Percentiles rank a stretch among this genome's conserved stretches.
These are phyloP conservation scores for Crassisporium funariophilum DNA, from an alignment of 768 basidiomycete species.

Conservation along the genomic window DNA sequence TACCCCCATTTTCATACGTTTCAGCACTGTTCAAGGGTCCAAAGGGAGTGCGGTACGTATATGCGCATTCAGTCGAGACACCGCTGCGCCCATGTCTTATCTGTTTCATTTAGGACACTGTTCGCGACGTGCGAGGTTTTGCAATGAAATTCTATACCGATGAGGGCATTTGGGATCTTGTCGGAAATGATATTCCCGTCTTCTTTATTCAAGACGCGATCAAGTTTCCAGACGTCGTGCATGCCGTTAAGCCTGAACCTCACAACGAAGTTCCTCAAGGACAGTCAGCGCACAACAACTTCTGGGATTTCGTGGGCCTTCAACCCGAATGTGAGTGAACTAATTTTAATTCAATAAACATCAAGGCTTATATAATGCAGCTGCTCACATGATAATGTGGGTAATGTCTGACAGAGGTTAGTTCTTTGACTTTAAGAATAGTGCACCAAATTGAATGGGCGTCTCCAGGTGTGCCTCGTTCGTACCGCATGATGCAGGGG, in stretches of 20 bases:
- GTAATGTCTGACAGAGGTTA: slow-evolving; percentile 79
- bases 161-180: slow-evolving; percentile 88
- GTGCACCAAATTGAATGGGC: too few species aligned
- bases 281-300: slow-evolving; percentile 78
- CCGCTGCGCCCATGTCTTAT: background rate
- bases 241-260: slow-evolving; percentile 85
- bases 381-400: slow-evolving; percentile 83
- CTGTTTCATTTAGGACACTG: slow-evolving; percentile 51
- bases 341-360: background rate
- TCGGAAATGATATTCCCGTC: slow-evolving; percentile 82
- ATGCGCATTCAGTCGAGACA: too few species aligned
- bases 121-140: slow-evolving; percentile 87
- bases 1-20: slow-evolving; percentile 81
- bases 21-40: slow-evolving; percentile 84
- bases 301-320: slow-evolving; percentile 82
- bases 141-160: slow-evolving; percentile 82
- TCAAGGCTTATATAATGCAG: too few species aligned
- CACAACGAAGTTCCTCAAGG: slow-evolving; percentile 77
- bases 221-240: slow-evolving; percentile 86
- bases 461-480: slow-evolving; percentile 67
- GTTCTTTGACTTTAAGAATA: too few species aligned
- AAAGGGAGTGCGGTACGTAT: slow-evolving; percentile 75
- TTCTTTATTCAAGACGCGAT: slow-evolving; percentile 83
- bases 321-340: slow-evolving; percentile 58
- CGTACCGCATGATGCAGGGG: slow-evolving; percentile 88